Evolutionary conservation across 805 yeast genomes (phyloP), one percentile per base, ranked within the genome.

Genomic region (Myxozyma geophila): DNA sequence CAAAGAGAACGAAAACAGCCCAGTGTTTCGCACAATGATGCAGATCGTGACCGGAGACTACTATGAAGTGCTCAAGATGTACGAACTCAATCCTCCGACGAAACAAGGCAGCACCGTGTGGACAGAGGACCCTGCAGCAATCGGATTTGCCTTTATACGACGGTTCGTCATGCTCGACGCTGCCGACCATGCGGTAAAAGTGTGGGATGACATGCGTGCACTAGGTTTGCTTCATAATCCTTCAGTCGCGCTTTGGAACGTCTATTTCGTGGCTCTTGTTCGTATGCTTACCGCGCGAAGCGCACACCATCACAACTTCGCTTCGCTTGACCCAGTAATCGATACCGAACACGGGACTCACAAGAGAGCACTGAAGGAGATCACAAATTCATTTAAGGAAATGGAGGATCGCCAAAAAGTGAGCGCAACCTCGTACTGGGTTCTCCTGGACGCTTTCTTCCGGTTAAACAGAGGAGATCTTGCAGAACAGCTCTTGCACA

Each of bases 361-460:
- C 28, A n/a, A 36, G 28, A 10, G 55, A 37, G 51, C 21, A 21
- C 9, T 54, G 40, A 12, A 23, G 19, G 39, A 39, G 17, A 54
- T 52, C 12, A 17, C 35, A 37, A 28, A 13, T 7, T 7, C 36
- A 17, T 23, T 23, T 9, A 12, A 46, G 37, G 39, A 17, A 17
- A 37, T 51, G 35, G 44, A 37, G 8, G 23, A 43, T 6, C 33
- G 21, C 7, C 54, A 37, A 37, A 47, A 58, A 44, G 54, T 52
- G 28, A 43, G 59, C 41, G 47, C 54, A 7, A 39, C 48, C 23
- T 43, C 62, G 35, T 58, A 52, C 46, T 43, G 59, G 59, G 58
- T 62, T 28, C 54, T 58, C 19, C 10, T 58, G 2, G 65, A 62
- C 35, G 61, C 59, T 1, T 62, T 46, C 43, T 62, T 52, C 40